Conservation (phyloP, 2,329 filamentous ascomycete genomes). For the Penicillium frequentans region DNA sequence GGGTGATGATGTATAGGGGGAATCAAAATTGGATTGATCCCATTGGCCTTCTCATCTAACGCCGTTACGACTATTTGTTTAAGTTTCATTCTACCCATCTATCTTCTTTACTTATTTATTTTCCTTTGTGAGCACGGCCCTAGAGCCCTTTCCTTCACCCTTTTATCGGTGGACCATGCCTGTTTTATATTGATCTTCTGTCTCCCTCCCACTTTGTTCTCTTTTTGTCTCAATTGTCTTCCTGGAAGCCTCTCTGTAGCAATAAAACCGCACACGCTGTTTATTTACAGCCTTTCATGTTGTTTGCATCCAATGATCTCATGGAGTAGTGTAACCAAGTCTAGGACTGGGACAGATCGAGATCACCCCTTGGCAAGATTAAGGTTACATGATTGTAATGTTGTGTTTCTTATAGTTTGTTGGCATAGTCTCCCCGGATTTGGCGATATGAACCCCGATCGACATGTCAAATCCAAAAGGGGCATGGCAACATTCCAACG, state of each 20-base stretch:
- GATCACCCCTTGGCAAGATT: neutral
- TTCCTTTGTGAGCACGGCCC: constrained; percentile 6
- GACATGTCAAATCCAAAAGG: constrained; percentile 23
- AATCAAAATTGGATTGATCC: neutral
- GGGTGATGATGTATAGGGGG: constrained; percentile 13
- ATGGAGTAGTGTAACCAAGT: neutral
- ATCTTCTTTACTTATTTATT: constrained; percentile 4
- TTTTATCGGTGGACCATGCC: neutral
- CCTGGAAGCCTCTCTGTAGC: constrained; percentile 13
- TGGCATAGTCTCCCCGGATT: constrained; percentile 1
- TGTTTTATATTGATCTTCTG: neutral
- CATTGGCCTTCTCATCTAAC: constrained; percentile 10
- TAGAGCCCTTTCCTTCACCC: neutral
- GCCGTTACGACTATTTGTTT: constrained; percentile 20
- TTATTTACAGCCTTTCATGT: constrained; percentile 17
- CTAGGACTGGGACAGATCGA: neutral
- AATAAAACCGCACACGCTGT: constrained; percentile 16
- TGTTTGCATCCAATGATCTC: constrained; percentile 21
- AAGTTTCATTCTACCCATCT: constrained; percentile 7
- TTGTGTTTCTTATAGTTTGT: neutral
- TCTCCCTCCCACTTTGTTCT: neutral
- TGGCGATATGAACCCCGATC: constrained; percentile 10
- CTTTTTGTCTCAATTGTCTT: neutral
- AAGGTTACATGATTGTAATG: constrained; percentile 15
- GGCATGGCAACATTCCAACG: constrained; percentile 24